These are phyloP conservation scores for Polymyxa betae DNA, from an alignment of 208 protist species.

Conservation along the genomic window DNA sequence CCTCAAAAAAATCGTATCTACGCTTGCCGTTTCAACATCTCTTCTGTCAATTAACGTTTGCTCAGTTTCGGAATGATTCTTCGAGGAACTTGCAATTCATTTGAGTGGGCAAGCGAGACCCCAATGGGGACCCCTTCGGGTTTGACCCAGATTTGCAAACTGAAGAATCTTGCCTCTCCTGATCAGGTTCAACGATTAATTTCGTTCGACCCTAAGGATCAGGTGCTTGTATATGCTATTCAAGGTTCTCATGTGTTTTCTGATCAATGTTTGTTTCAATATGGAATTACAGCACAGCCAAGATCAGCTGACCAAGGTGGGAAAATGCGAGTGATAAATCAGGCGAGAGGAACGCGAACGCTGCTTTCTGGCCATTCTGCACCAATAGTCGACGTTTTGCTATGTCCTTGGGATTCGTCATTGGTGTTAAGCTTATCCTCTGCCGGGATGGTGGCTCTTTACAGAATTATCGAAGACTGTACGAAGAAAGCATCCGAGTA, in stretches of 20 bases:
- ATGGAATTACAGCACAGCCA: neutral
- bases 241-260: neutral
- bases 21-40: neutral
- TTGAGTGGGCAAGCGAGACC: neutral
- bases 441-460: neutral
- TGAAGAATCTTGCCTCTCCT: neutral
- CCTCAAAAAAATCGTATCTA: neutral
- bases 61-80: constrained; percentile 5
- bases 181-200: neutral
- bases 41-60: neutral
- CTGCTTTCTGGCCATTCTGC: neutral
- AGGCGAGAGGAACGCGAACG: neutral
- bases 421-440: neutral
- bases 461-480: neutral
- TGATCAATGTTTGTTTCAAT: neutral
- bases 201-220: neutral
- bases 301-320: neutral
- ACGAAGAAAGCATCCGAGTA: neutral
- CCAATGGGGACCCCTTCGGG: neutral
- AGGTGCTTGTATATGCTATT: neutral
- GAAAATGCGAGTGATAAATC: constrained; percentile 14
- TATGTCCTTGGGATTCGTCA: constrained; percentile 43
- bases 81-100: neutral
- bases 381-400: neutral
- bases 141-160: neutral